Evolutionary conservation across 78 protist species (phyloP), one percentile per base, ranked within the genome.

Genomic region (Paulinella micropora): DNA sequence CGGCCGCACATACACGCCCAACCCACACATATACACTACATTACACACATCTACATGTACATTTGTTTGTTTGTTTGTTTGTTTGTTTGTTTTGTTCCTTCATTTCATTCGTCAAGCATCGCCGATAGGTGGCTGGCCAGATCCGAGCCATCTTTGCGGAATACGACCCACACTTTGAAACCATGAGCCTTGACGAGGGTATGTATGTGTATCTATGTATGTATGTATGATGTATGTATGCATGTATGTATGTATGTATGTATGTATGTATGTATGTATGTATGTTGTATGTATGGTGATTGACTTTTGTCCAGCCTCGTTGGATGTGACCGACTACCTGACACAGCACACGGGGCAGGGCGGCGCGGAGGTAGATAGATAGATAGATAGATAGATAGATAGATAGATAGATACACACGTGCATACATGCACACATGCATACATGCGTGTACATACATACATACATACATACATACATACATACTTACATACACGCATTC

Each of bases 111-210:
- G 28, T 1, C 34, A 1, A 34, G 39, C 37, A 0, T 0, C n/a
- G n/a, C n/a, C n/a, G n/a, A n/a, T n/a, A 67, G 39, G 79, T 31
- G 26, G 39, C 90, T 23, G 32, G 3, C 15, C 41, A 89, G 67
- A 87, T 89, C 32, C 4, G 83, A 38, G 73, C 3, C 32, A 81
- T 89, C 0, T 3, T 89, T 35, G 26, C 37, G 3, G 87, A 79
- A 29, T 89, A 39, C 73, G 91, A 89, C 87, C 87, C 91, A 0
- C 3, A 81, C 73, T 69, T 81, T n/a, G 31, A 39, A 6, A 0
- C 77, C 77, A 3, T 4, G 36, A 64, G 91, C 37, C 4, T 89
- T 1, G 91, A 89, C 79, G 91, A 89, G 39, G 91, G 0, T 89
- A 88, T 9, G 15, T 88, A 1, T 39, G 35, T 35, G 83, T 36